Base-by-base conservation (phyloP, 257 asterid genomes). In the Eucommia ulmoides region DNA sequence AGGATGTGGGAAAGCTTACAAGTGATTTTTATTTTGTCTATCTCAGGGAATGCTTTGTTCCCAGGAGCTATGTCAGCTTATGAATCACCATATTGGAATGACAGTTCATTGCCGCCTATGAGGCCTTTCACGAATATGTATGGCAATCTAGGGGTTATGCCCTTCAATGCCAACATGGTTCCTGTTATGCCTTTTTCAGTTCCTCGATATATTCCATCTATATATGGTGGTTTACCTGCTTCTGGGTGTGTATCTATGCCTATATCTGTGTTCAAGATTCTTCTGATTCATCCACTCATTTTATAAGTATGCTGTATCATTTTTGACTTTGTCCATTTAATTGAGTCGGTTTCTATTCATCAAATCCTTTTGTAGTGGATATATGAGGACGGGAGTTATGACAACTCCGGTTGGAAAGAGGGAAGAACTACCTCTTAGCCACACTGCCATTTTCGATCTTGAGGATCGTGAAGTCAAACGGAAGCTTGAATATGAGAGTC, bases 61-160 rank as follows among this genome's bases (percentile, higher is more conserved):
- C 80, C 65, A 52, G 84, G 91, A 45, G 82, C 79, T 48, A 61
- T 81, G 68, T 77, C 75, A 19, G 67, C 77, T 60, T 84, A 74
- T 73, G 66, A 79, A 41, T 53, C 88, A 41, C 78, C 85, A 3
- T 82, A 72, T 57, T 89, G 93, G 93, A 74, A 72, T 65, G 64
- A 66, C 66, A 59, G 76, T 60, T 51, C 74, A 20, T 45, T 65
- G 57, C 69, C 89, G 48, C 71, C 75, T 12, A 50, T 51, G 50
- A 57, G 71, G 49, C 85, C 85, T 17, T 76, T 69, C 63, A 74
- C 72, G 62, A 66, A 67, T 71, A 69, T 80, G 68, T 82, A 82
- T 29, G 45, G 56, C 44, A 72, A 55, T 67, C 84, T 86, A 49
- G 62, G 76, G 22, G 74, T 72, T 84, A 75, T 79, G 84, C 72